Evolutionary conservation across 306 rosid species (phyloP), one percentile per base, ranked within the genome.

Genomic region (Rosa chinensis): DNA sequence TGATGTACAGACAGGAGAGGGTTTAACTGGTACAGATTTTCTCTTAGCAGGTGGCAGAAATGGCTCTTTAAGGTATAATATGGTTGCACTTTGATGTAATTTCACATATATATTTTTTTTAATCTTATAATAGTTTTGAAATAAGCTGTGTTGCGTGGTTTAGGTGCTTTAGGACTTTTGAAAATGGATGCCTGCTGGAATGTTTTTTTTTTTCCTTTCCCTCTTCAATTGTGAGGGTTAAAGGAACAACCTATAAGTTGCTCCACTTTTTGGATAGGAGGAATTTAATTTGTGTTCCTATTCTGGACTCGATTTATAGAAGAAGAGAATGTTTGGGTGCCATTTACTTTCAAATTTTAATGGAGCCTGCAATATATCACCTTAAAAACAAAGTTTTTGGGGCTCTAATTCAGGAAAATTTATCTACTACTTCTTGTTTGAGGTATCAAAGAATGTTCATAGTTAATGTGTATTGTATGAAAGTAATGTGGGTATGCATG

Each of bases 31-130:
- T 80, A 68, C 86, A 5, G 88, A 91, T 77, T 78, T 92, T 86
- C 71, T 91, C 50, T 70, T 94, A 78, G 77, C 86, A 23, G 97
- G 97, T 64, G 84, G 89, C 79, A 72, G 50, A 35, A 69, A 81
- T 85, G 93, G 97, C 79, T 73, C 85, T 16, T 74, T 92, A 75
- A 89, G 97, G 97, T 94, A 89, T 76, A 68, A 42, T 55, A 56
- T 62, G 56, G 40, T 68, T 55, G 21, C 35, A 59, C 5, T 18
- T 42, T 25, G 39, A 42, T 77, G 18, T 18, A 75, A 59, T 67
- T 70, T 40, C 86, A 13, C 69, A n/a, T 53, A 48, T 58, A 18
- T 52, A 16, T 28, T 0, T 25, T 25, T 25, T 28, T 17, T 32
- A 2, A 0, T 0, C 2, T 12, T 70, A 70, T 70, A 45, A 13